Evolutionary conservation across 371 early-diverging fungal species (phyloP).

Genomic region (Apophysomyces trapeziformis): DNA sequence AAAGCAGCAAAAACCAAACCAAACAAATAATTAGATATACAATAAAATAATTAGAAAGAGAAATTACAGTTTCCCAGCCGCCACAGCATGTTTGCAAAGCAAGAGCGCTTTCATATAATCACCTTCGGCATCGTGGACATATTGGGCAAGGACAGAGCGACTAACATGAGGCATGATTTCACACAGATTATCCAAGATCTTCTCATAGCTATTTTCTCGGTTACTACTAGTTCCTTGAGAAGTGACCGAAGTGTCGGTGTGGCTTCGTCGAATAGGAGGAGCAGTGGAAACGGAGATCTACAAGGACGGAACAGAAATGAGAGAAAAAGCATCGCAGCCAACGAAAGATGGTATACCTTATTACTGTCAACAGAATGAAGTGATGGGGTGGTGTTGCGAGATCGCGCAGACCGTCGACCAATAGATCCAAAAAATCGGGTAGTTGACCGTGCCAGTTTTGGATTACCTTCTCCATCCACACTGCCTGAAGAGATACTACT

Average conservation of each 20-base stretch:
- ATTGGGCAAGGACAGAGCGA: slow-evolving; percentile 22
- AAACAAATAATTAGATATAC: slow-evolving; percentile 11
- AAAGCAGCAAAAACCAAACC: slow-evolving; percentile 11
- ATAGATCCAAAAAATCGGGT: slow-evolving; percentile 34
- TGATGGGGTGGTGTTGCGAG: slow-evolving; percentile 23
- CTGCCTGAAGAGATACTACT: slow-evolving; percentile 21
- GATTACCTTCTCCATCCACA: slow-evolving; percentile 13
- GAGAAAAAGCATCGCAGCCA: not conserved
- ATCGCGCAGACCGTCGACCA: slow-evolving; percentile 28
- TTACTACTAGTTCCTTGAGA: slow-evolving; percentile 1
- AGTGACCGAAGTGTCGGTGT: not conserved
- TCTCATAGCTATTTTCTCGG: slow-evolving; percentile 13
- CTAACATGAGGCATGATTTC: slow-evolving; percentile 38
- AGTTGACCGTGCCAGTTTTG: slow-evolving; percentile 14
- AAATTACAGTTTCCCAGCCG: slow-evolving; percentile 32
- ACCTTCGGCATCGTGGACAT: slow-evolving; percentile 36
- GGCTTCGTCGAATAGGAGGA: not conserved
- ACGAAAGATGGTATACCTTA: not conserved
- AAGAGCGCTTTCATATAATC: slow-evolving; percentile 41
- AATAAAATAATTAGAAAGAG: slow-evolving; percentile 8
- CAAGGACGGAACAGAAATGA: not conserved
- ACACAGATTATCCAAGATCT: slow-evolving; percentile 39
- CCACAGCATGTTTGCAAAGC: slow-evolving; percentile 34
- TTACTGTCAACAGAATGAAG: slow-evolving; percentile 28
- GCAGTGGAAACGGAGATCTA: slow-evolving; percentile 5